Evolutionary conservation across 768 basidiomycete genomes (phyloP), one percentile per base, ranked within the genome.

Genomic region (Leucogyrophana mollusca): DNA sequence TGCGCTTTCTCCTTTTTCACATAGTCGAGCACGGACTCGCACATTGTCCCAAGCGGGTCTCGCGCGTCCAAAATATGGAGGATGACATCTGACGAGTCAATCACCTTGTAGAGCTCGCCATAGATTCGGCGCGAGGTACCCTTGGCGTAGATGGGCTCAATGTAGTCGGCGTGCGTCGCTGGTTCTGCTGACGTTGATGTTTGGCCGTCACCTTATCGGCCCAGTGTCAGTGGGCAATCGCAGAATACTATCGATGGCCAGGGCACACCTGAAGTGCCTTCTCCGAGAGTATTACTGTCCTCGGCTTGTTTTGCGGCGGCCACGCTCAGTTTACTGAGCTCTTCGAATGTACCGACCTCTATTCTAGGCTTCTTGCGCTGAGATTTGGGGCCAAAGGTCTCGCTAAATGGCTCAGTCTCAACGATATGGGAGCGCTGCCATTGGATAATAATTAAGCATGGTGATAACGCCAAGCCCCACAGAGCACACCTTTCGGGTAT

Each of bases 71-170:
- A 73, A 41, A 99, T 81, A 62, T 99, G 95, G 25, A 99, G 77
- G 47, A 99, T 79, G 34, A 98, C 92, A 61, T 99, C 95, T 6
- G 93, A 95, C 2, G 95, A 99, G 65, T 99, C 96, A 60, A 99
- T 93, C 54, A 99, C 95, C 67, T 99, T 99, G 79, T 99, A 98
- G 6, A 98, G 73, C 66, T 99, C 95, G 49, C 94, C 94, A 68
- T 96, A 98, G 50, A 99, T 99, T 17, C 95, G 85, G 27, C 88
- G 78, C 9, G 93, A 95, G 1, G 94, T 97, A 30, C 95, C 95
- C 67, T 98, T 98, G 41, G 87, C 81, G 59, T 93, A 96, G 47
- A 95, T 92, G 9, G 94, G 92, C 56, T 95, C 94, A 56, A 85
- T 83, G 57, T 80, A 78, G 58, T 90, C 87, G 1, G 88, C 86